phyloP scores from a whole-genome alignment of 805 yeast species.

The Pichia deserticola region DNA sequence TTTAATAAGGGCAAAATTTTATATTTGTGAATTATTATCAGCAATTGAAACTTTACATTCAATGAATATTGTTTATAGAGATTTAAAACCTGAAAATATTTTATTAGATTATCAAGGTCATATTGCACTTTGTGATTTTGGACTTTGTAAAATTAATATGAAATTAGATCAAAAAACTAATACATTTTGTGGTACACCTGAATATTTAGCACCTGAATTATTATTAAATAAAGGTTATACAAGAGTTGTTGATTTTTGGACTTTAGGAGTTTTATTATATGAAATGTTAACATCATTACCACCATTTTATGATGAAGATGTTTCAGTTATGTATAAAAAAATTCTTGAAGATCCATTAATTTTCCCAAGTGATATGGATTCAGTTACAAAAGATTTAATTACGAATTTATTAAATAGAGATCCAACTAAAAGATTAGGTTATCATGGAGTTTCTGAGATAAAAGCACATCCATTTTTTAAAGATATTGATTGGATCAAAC shows the following conservation, averaged over 20 bases:
- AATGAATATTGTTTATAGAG: slow-evolving; percentile 89
- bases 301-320: slow-evolving; percentile 93
- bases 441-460: slow-evolving; percentile 76
- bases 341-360: slow-evolving; percentile 81
- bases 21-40: slow-evolving; percentile 87
- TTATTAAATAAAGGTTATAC: slow-evolving; percentile 90
- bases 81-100: slow-evolving; percentile 93
- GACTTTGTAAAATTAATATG: slow-evolving; percentile 94
- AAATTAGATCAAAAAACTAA: slow-evolving; percentile 73
- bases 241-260: slow-evolving; percentile 98
- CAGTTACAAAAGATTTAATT: slow-evolving; percentile 76
- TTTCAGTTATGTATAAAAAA: slow-evolving; percentile 87
- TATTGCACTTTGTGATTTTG: slow-evolving; percentile 95
- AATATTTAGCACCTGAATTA: slow-evolving; percentile 92
- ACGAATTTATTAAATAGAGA: slow-evolving; percentile 74
- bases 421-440: slow-evolving; percentile 71
- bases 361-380: slow-evolving; percentile 83
- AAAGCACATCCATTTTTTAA: slow-evolving; percentile 79
- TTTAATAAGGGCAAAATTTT: slow-evolving; percentile 82
- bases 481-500: slow-evolving; percentile 83
- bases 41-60: slow-evolving; percentile 91
- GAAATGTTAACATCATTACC: slow-evolving; percentile 98
- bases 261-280: slow-evolving; percentile 84
- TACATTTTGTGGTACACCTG: slow-evolving; percentile 98
- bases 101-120: slow-evolving; percentile 94